Percentiles rank a stretch among this genome's conserved stretches.
phyloP scores from a whole-genome alignment of 495 filamentous ascomycete species.

The Neurospora sp. region DNA sequence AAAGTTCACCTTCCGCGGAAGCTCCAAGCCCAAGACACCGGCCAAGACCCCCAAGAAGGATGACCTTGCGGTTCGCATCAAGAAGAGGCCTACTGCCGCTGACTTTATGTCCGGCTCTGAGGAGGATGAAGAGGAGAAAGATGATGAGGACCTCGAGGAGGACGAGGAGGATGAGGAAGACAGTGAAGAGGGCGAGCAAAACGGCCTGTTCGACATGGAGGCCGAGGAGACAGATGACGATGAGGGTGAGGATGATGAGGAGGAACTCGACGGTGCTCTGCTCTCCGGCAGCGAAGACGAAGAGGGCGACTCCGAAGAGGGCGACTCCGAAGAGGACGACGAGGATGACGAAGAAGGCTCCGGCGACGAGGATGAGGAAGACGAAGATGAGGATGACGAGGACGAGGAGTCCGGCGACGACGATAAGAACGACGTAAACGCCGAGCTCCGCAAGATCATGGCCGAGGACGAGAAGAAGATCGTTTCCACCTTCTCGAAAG shows the following conservation, averaged over 20 bases:
- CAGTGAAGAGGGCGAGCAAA: slow-evolving; percentile 21
- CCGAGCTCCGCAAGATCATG: slow-evolving; percentile 52
- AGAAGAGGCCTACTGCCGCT: slow-evolving; percentile 33
- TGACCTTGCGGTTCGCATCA: slow-evolving; percentile 7
- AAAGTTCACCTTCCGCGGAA: slow-evolving; percentile 46
- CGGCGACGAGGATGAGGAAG: slow-evolving; percentile 23
- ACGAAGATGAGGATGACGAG: slow-evolving; percentile 16
- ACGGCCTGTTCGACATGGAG: background rate
- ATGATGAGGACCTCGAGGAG: slow-evolving; percentile 14
- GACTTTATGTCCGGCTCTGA: slow-evolving; percentile 42
- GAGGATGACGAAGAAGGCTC: slow-evolving; percentile 26
- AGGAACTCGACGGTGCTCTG: slow-evolving; percentile 14
- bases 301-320: slow-evolving; percentile 17
- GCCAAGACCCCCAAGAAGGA: slow-evolving; percentile 15
- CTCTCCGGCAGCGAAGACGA: slow-evolving; percentile 21
- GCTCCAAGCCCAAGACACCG: slow-evolving; percentile 29
- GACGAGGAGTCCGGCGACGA: slow-evolving; percentile 11
- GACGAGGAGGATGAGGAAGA: slow-evolving; percentile 20
- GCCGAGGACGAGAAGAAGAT: slow-evolving; percentile 60
- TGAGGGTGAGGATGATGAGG: slow-evolving; percentile 14
- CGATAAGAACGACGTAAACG: slow-evolving; percentile 27
- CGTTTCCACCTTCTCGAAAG: slow-evolving; percentile 57
- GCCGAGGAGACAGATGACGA: slow-evolving; percentile 18
- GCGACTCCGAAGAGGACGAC: slow-evolving; percentile 25
- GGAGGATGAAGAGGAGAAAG: slow-evolving; percentile 18